Conservation (phyloP, 768 basidiomycete species). For the Cantharellus anzutake region DNA sequence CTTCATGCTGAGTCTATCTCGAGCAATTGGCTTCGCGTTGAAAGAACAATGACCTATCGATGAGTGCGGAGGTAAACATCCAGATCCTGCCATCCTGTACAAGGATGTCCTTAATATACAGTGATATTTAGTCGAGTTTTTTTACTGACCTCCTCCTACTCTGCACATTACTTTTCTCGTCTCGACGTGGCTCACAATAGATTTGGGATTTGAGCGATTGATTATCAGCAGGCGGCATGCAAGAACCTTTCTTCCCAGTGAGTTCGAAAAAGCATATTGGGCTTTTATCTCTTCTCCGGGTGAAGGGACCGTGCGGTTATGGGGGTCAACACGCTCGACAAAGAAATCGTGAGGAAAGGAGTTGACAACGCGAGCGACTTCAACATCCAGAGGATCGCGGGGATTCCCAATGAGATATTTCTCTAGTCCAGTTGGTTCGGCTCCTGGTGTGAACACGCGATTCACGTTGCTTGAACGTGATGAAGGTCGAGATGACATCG, state of each 20-base stretch:
- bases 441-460: conserved; percentile 30
- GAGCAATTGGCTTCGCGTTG: too few relatives aligned
- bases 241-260: conserved; percentile 52
- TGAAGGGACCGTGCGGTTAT: conserved; percentile 39
- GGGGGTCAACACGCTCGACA: conserved; percentile 67
- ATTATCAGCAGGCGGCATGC: conserved; percentile 66
- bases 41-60: too few relatives aligned
- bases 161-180: conserved; percentile 81
- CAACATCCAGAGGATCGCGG: conserved; percentile 65
- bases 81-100: conserved; percentile 8
- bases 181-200: conserved; percentile 17
- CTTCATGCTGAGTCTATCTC: too few relatives aligned
- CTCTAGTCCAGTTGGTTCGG: conserved; percentile 34
- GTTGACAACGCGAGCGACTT: conserved; percentile 60
- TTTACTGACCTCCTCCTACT: conserved; percentile 50
- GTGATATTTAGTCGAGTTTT: not conserved
- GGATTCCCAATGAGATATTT: conserved; percentile 45
- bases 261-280: conserved; percentile 63
- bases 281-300: conserved; percentile 68
- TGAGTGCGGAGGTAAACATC: not conserved
- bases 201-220: conserved; percentile 31
- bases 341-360: conserved; percentile 56
- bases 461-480: not conserved
- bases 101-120: not conserved
- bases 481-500: conserved; percentile 3